Evolutionary conservation across 768 basidiomycete species (phyloP), one percentile per base, ranked within the genome.

Genomic region (Kwoniella dejecticola): DNA sequence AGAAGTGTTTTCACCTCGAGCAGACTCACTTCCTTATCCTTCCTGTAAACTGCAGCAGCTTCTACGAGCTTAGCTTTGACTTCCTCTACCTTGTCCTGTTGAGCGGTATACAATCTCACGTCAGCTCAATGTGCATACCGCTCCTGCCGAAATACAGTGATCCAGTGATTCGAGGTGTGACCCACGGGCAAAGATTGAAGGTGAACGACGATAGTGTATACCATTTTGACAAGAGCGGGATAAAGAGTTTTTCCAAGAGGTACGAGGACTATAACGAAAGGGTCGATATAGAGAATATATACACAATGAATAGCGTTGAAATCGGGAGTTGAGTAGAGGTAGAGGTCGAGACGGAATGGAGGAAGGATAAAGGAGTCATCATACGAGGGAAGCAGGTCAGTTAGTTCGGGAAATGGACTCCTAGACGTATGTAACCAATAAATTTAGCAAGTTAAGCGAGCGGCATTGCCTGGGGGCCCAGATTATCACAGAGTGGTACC

Each of bases 171-270:
- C 7, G 10, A 5, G 47, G 27, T 13, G 31, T 21, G 47, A 61
- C 74, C 57, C 48, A 78, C 77, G 31, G 75, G 75, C 38, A 68
- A 62, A n/a, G 69, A 57, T 47, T 78, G 68, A 24, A 78, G 67
- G 59, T 78, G 77, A 47, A 78, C 77, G 65, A 78, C 72, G 64
- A 78, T 78, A 56, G 77, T 78, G 62, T 78, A 78, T 33, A 78
- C 77, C 77, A 78, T 78, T 30, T 24, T 70, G 53, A 11, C 11
- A 3, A 19, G 24, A 21, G 44, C 21, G n/a, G 15, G 23, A 2
- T 17, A 47, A n/a, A 7, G 13, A 3, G 21, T 26, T 40, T 24
- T 53, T 33, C 31, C 38, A 19, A 29, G 31, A 29, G n/a, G 13
- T 10, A 30, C 5, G 23, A n/a, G 15, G 24, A 33, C n/a, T 8